phyloP scores from a whole-genome alignment of 441 rosid species.

The Aquilaria agallochum region DNA sequence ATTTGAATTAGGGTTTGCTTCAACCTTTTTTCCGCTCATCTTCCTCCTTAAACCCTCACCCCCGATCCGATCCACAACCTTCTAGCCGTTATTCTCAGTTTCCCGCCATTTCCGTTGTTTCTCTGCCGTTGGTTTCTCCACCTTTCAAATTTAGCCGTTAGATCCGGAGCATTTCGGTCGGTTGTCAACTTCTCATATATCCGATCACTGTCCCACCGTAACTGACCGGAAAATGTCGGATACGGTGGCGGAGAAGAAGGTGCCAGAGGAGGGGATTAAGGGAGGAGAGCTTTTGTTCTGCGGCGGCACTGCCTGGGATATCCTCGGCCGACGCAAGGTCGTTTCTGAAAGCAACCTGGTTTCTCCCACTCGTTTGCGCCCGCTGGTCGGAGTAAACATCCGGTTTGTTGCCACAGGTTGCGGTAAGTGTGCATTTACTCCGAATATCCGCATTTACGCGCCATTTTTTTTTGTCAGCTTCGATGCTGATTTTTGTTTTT shows the following conservation, averaged over 20 bases:
- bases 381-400: conserved; percentile 70
- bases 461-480: neutral
- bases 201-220: conserved; percentile 13
- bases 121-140: conserved; percentile 18
- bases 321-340: conserved; percentile 64
- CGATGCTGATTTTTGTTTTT: conserved; percentile 1
- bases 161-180: conserved; percentile 28
- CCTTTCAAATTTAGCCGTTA: conserved; percentile 47
- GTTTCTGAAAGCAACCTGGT: conserved; percentile 66
- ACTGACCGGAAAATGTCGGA: conserved; percentile 42
- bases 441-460: neutral
- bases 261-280: conserved; percentile 41
- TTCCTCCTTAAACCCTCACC: conserved; percentile 22
- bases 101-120: conserved; percentile 68
- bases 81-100: conserved; percentile 50
- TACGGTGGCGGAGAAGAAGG: conserved; percentile 46
- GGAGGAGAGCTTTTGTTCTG: conserved; percentile 95
- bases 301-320: conserved; percentile 83
- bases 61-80: conserved; percentile 13
- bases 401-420: conserved; percentile 88
- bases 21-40: conserved; percentile 8
- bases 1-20: conserved; percentile 46
- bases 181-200: neutral
- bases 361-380: conserved; percentile 91
- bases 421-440: conserved; percentile 35